Evolutionary conservation across 345 rosid species (phyloP), one percentile per base, ranked within the genome.

Genomic region (Bruguiera sexangula): DNA sequence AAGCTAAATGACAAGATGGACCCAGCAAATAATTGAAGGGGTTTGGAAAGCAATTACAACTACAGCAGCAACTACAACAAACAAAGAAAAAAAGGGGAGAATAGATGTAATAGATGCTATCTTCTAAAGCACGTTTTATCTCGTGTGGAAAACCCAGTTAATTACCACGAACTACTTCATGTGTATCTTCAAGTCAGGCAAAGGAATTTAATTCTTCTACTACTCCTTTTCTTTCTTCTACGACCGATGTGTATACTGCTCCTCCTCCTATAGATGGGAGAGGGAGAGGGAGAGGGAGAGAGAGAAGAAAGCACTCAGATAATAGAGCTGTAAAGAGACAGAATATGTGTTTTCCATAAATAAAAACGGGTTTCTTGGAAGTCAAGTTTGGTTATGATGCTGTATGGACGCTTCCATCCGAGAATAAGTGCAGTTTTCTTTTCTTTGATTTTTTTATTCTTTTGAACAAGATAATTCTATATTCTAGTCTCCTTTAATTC

Each of bases 341-440:
- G 65, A 63, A 59, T n/a, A 24, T 16, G 19, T 22, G 27, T 19
- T 58, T 27, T 63, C 22, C 37, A 46, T 5, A 58, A 65, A 72
- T 55, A 39, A 53, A 75, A 30, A 67, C n/a, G 24, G 87, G 73
- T 92, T 87, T 63, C 98, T 86, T 93, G 96, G 82, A 90, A 85
- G 87, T 78, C 86, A 88, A 86, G 98, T 85, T 72, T 76, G 75
- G 81, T 39, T 82, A 69, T 78, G 69, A 63, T 87, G 70, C 63
- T 64, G 82, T 85, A 72, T 73, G 79, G 72, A 76, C 83, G 82
- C 19, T 75, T 75, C 66, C 69, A 79, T 68, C 39, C 59, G 15
- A 72, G 78, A 71, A 75, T 66, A 74, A 59, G 70, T 76, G 67
- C 66, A 48, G 29, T 60, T 81, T 75, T 78, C 61, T 60, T 53